phyloP scores from a whole-genome alignment of 352 stramenopile species.

The Globisporangium splendens region DNA sequence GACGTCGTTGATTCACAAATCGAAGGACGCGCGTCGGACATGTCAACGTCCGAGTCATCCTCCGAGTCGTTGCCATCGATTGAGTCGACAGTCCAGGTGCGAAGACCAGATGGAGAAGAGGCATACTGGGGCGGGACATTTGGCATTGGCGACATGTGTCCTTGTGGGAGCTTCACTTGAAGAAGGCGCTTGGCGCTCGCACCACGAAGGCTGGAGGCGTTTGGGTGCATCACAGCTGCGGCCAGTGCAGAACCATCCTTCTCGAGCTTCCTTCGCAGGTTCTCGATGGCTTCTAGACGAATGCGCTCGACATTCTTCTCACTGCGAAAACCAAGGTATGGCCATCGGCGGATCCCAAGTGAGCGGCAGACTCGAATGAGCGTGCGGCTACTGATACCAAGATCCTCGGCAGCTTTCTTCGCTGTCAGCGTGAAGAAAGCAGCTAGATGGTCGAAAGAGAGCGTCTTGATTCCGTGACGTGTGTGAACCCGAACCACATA shows the following conservation, averaged over 20 bases:
- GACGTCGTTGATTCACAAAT: neutral
- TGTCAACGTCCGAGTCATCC: constrained; percentile 12
- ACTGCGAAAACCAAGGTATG: constrained; percentile 76
- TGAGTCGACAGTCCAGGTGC: constrained; percentile 7
- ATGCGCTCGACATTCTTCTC: constrained; percentile 81
- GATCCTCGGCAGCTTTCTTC: constrained; percentile 71
- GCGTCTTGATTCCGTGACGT: constrained; percentile 68
- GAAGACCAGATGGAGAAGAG: neutral
- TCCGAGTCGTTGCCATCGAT: constrained; percentile 13
- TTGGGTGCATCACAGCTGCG: constrained; percentile 34
- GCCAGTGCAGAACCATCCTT: constrained; percentile 35
- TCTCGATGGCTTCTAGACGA: constrained; percentile 71
- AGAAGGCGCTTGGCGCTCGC: constrained; percentile 72
- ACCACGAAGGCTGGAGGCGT: constrained; percentile 47
- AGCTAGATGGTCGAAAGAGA: constrained; percentile 69
- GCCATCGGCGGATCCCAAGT: constrained; percentile 71
- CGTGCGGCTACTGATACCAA: constrained; percentile 73
- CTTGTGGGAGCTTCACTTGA: constrained; percentile 52
- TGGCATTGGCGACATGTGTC: constrained; percentile 14
- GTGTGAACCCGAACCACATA: constrained; percentile 64
- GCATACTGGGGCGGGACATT: constrained; percentile 8
- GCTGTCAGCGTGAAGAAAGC: constrained; percentile 69
- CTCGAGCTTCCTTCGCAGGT: constrained; percentile 67
- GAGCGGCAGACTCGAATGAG: constrained; percentile 77
- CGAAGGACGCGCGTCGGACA: constrained; percentile 4